Evolutionary conservation across 108 stramenopile genomes (phyloP).

Genomic region (Cyclostephanos invisitatus): DNA sequence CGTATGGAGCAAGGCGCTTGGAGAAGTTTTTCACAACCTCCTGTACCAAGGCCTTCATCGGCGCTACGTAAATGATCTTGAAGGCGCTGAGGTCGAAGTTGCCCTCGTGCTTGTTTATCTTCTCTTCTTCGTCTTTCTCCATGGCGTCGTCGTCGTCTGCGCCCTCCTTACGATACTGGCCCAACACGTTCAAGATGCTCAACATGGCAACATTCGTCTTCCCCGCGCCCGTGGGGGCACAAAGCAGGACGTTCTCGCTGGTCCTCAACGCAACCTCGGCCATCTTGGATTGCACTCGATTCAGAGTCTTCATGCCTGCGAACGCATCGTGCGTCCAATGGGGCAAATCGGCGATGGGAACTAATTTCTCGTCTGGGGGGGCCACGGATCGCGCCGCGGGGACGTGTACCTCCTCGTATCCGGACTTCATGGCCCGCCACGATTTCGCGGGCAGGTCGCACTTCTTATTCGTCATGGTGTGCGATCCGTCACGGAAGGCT

Average conservation of each 20-base stretch:
- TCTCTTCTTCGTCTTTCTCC: constrained; percentile 41
- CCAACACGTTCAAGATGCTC: constrained; percentile 94
- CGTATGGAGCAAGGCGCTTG: constrained; percentile 85
- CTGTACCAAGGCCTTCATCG: constrained; percentile 99
- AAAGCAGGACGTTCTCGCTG: constrained; percentile 95
- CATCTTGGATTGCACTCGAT: constrained; percentile 97
- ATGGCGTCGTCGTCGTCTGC: constrained; percentile 25
- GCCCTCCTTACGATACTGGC: constrained; percentile 80
- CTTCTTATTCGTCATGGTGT: constrained; percentile 94
- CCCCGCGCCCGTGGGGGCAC: constrained; percentile 99
- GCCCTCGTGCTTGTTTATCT: constrained; percentile 51
- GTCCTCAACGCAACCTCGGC: constrained; percentile 82
- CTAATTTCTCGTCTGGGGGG: constrained; percentile 74
- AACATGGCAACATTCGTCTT: constrained; percentile 97
- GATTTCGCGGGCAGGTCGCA: constrained; percentile 90
- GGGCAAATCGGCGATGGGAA: constrained; percentile 91
- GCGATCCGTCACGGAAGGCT: constrained; percentile 88
- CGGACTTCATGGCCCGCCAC: constrained; percentile 94
- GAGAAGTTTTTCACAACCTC: constrained; percentile 97
- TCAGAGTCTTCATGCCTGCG: constrained; percentile 92
- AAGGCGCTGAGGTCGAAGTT: constrained; percentile 85
- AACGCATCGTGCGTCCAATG: constrained; percentile 94
- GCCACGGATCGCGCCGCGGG: constrained; percentile 89
- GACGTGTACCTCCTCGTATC: constrained; percentile 99
- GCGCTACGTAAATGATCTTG: constrained; percentile 99